Evolutionary conservation across 1,284 basidiomycete genomes (phyloP).

Genomic region (Pyrrhoderma lamaoense): DNA sequence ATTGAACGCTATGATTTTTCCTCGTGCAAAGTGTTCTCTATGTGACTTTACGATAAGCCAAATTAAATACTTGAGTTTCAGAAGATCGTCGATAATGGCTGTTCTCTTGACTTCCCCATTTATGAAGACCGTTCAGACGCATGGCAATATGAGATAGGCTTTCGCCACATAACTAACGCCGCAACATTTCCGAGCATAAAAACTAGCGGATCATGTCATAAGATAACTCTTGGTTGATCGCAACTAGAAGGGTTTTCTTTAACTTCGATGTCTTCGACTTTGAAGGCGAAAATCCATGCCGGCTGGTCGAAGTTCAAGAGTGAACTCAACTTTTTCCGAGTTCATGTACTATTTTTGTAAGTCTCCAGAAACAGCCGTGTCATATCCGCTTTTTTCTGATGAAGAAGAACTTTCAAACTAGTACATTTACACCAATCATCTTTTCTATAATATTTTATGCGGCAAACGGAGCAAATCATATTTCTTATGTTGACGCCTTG

Average conservation of each 20-base stretch:
- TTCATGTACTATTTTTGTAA: constrained; percentile 52
- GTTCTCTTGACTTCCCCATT: too few relatives aligned
- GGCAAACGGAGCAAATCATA: constrained; percentile 55
- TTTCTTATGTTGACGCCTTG: constrained; percentile 68
- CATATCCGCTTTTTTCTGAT: neutral
- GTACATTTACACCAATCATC: constrained; percentile 68
- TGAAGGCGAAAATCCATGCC: constrained; percentile 49
- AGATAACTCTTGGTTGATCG: constrained; percentile 47
- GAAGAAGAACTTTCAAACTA: constrained; percentile 31
- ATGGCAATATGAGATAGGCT: too few relatives aligned
- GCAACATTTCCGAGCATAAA: neutral
- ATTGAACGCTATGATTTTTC: too few relatives aligned
- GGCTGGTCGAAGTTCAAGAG: constrained; percentile 38
- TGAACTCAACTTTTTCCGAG: constrained; percentile 63
- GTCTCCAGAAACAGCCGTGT: too few relatives aligned
- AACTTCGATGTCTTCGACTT: too few relatives aligned
- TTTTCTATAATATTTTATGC: constrained; percentile 69
- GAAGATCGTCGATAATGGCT: too few relatives aligned
- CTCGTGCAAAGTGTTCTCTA: too few relatives aligned
- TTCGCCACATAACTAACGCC: too few relatives aligned
- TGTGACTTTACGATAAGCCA: too few relatives aligned
- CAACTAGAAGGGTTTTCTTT: too few relatives aligned
- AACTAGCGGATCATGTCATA: neutral
- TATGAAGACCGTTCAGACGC: too few relatives aligned
- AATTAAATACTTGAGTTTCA: too few relatives aligned